Evolutionary conservation across 345 rosid species (phyloP).

Genomic region (Kandelia obovata): DNA sequence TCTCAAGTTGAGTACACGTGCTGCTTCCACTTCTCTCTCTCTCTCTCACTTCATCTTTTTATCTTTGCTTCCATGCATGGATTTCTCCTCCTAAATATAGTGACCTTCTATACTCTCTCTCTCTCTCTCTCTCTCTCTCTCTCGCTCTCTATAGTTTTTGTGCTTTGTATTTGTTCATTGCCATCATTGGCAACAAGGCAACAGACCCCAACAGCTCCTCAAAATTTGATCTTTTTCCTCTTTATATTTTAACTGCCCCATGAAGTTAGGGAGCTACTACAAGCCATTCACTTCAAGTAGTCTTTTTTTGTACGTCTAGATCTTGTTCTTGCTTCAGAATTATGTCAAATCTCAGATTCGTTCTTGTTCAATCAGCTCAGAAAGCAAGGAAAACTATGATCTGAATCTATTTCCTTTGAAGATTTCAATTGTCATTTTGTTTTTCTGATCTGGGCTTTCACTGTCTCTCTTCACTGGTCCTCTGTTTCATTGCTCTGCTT

Average conservation of each 20-base stretch:
- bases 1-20: conserved; percentile 51
- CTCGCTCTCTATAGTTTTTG: conserved; percentile 6
- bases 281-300: not conserved
- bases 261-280: not conserved
- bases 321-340: conserved; percentile 2
- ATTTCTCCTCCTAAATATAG: conserved; percentile 54
- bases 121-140: conserved; percentile 5
- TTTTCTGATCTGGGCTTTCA: conserved; percentile 36
- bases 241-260: conserved; percentile 1
- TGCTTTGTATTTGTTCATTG: conserved; percentile 28
- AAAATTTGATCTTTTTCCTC: conserved; percentile 15
- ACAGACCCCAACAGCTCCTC: conserved; percentile 13
- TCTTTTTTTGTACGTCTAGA: not conserved
- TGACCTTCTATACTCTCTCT: not conserved
- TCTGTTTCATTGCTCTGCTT: conserved; percentile 24
- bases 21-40: conserved; percentile 20
- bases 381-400: not conserved
- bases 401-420: not conserved
- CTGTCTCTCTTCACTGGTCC: conserved; percentile 2
- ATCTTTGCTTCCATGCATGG: conserved; percentile 67
- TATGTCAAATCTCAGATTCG: not conserved
- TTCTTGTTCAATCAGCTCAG: not conserved
- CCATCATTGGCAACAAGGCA: conserved; percentile 38
- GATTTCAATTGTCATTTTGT: conserved; percentile 10
- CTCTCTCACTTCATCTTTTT: conserved; percentile 20